Percentiles rank a stretch among this genome's conserved stretches.
phyloP scores from a whole-genome alignment of 345 rosid genomes.

The Eucalyptus caleyi region DNA sequence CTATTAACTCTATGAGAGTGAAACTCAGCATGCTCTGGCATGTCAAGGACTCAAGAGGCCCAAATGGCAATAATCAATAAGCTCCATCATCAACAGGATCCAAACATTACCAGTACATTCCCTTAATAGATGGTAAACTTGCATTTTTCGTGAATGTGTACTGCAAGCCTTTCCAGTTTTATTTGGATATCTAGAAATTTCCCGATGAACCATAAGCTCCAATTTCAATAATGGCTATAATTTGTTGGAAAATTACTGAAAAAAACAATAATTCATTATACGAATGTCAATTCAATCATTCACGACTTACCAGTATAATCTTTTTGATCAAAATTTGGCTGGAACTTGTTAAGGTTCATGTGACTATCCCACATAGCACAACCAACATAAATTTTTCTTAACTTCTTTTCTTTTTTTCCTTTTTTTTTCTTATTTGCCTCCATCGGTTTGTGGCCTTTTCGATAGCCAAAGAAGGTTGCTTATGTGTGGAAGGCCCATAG shows the following conservation, averaged over 20 bases:
- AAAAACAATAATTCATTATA: accelerated
- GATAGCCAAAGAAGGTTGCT: accelerated
- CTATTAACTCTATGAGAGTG: background rate
- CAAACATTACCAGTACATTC: too few species aligned
- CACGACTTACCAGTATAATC: accelerated
- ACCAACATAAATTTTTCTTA: accelerated
- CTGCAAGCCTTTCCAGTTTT: background rate
- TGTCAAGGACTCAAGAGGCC: background rate
- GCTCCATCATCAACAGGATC: background rate
- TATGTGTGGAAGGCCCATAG: background rate
- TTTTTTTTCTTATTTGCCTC: background rate
- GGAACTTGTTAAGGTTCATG: accelerated
- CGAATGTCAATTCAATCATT: accelerated
- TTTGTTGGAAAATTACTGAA: accelerated
- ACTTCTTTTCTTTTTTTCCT: accelerated
- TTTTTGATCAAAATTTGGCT: accelerated
- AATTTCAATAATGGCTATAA: background rate
- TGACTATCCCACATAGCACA: accelerated
- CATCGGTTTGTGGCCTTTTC: accelerated
- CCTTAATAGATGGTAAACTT: background rate
- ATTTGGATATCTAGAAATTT: background rate
- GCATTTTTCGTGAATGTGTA: background rate
- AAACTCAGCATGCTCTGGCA: background rate
- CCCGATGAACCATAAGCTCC: background rate
- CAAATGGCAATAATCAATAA: background rate